Evolutionary conservation across 306 rosid genomes (phyloP), one percentile per base, ranked within the genome.

Genomic region (Fragaria iinumae): DNA sequence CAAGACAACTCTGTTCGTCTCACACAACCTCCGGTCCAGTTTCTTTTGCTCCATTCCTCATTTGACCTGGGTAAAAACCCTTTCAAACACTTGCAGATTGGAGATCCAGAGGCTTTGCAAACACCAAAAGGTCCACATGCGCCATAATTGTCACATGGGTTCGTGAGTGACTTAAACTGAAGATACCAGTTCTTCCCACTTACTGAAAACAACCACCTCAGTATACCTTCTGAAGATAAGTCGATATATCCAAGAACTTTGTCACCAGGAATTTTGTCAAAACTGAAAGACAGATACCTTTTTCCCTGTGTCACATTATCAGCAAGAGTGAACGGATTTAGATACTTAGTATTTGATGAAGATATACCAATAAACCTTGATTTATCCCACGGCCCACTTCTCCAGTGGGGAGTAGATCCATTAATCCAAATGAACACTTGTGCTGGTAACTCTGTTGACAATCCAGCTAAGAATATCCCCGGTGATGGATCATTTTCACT

Each of bases 381-480:
- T 21, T 56, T 11, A 56, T 21, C 32, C 29, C 14, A 56, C 0
- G 63, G 63, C 14, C 63, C 63, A 21, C 63, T 53, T 53, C 59
- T 53, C 63, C 63, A 56, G 63, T 56, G 14, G 63, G 63, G 63
- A n/a, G 10, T 56, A 21, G 62, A 56, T 56, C 63, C 63, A 56
- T 56, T 56, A 2, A 56, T 56, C 63, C 63, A 56, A 56, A 56
- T 56, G 63, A 56, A 21, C 14, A 12, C 3, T 56, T 56, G 63
- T 21, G 29, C 0, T 56, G 63, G 63, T 3, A 56, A 56, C 29
- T 56, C 14, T 56, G 63, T 25, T 56, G 63, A 56, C 32, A 8
- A 5, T 56, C 63, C 59, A 8, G 0, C 11, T 3, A 7, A 6
- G 25, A 53, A 53, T 53, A 53, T 18, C 59, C 59, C 59, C 59